phyloP scores from a whole-genome alignment of 345 rosid genomes.

The Zanthoxylum bungeanum region DNA sequence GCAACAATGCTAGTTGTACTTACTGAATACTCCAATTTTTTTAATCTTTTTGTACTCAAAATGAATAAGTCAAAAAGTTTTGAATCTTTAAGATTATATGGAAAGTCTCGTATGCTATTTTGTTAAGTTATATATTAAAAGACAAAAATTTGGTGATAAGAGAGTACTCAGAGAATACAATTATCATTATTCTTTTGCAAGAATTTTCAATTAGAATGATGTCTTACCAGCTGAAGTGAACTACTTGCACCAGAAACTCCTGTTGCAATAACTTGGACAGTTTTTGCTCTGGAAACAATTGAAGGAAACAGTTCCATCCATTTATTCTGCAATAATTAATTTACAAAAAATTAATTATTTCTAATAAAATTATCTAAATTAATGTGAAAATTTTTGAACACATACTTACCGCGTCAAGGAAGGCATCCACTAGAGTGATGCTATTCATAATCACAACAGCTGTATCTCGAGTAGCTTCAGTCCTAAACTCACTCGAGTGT shows the following conservation, averaged over 20 bases:
- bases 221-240: slow-evolving; percentile 80
- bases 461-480: slow-evolving; percentile 71
- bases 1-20: no score
- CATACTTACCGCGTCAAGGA: slow-evolving; percentile 84
- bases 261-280: slow-evolving; percentile 58
- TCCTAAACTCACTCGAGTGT: slow-evolving; percentile 37
- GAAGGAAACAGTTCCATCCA: slow-evolving; percentile 93
- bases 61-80: no score
- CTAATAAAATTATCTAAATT: background rate
- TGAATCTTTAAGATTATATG: no score
- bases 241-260: slow-evolving; percentile 74
- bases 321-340: slow-evolving; percentile 45
- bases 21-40: no score
- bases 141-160: no score
- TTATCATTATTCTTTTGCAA: no score
- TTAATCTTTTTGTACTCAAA: no score
- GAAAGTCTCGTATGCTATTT: no score
- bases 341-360: background rate
- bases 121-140: no score
- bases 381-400: background rate
- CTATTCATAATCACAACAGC: slow-evolving; percentile 90
- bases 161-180: no score
- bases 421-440: slow-evolving; percentile 72
- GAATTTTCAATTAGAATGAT: background rate
- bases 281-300: slow-evolving; percentile 82